Evolutionary conservation across 208 protist genomes (phyloP).

Genomic region (Trypanosoma lewisi): DNA sequence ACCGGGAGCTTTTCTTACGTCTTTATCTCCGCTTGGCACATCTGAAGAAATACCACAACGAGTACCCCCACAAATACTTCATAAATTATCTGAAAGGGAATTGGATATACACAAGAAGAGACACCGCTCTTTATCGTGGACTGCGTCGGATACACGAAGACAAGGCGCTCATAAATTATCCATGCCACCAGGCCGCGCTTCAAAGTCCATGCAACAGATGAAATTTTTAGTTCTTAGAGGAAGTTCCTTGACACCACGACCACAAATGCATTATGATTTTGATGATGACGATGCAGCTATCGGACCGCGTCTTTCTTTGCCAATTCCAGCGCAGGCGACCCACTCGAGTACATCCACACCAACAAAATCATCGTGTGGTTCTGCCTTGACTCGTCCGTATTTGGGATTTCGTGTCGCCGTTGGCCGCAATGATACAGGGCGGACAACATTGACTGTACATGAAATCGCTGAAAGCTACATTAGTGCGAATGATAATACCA

Average conservation of each 20-base stretch:
- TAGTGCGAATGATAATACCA: slow-evolving; percentile 29
- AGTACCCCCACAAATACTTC: neutral
- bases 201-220: too few relatives aligned
- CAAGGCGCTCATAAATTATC: neutral
- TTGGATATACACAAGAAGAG: neutral
- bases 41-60: neutral
- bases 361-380: slow-evolving; percentile 4
- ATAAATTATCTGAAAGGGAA: neutral
- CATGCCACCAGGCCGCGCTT: neutral
- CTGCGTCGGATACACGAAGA: neutral
- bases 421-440: slow-evolving; percentile 15
- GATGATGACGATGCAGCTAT: neutral
- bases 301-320: neutral
- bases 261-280: neutral
- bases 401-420: slow-evolving; percentile 74
- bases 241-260: neutral
- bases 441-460: slow-evolving; percentile 42
- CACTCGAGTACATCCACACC: neutral
- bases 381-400: slow-evolving; percentile 40
- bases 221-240: neutral
- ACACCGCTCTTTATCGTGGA: slow-evolving; percentile 1
- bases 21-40: neutral
- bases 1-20: neutral
- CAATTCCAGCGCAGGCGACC: neutral
- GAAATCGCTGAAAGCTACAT: slow-evolving; percentile 58